Conservation (phyloP, 192 early-diverging fungal species). For the Haplosporangium gracile region DNA sequence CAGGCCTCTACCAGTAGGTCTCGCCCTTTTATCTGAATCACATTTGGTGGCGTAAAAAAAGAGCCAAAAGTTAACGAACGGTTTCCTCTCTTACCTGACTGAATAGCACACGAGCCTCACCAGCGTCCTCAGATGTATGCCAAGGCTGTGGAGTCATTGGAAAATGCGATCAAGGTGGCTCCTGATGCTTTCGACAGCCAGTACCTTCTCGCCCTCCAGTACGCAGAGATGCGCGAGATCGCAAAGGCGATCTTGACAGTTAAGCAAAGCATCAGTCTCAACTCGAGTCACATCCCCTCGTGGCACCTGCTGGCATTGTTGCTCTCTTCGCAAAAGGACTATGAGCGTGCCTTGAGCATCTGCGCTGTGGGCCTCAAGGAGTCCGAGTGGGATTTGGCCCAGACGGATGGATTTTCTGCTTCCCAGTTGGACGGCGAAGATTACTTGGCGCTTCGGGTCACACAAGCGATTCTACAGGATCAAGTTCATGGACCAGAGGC, state of each 20-base stretch:
- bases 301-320: constrained; percentile 83
- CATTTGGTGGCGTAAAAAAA: not conserved
- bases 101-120: constrained; percentile 70
- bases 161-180: constrained; percentile 63
- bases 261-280: constrained; percentile 66
- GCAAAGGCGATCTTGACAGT: constrained; percentile 65
- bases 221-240: constrained; percentile 75
- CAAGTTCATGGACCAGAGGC: constrained; percentile 65
- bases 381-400: constrained; percentile 60
- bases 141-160: constrained; percentile 67
- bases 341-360: constrained; percentile 70
- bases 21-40: no score
- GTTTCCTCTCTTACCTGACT: not conserved
- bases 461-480: constrained; percentile 68
- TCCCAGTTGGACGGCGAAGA: constrained; percentile 68
- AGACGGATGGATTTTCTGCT: constrained; percentile 32
- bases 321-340: constrained; percentile 77
- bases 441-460: constrained; percentile 73
- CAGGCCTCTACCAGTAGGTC: constrained; percentile 33
- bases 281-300: constrained; percentile 70
- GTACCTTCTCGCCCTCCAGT: constrained; percentile 78
- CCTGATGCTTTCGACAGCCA: constrained; percentile 69
- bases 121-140: constrained; percentile 72
- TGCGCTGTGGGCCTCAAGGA: constrained; percentile 74
- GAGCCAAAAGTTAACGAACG: not conserved